Evolutionary conservation across 495 filamentous ascomycete genomes (phyloP).

Genomic region (Penicillium dipodomyicola): DNA sequence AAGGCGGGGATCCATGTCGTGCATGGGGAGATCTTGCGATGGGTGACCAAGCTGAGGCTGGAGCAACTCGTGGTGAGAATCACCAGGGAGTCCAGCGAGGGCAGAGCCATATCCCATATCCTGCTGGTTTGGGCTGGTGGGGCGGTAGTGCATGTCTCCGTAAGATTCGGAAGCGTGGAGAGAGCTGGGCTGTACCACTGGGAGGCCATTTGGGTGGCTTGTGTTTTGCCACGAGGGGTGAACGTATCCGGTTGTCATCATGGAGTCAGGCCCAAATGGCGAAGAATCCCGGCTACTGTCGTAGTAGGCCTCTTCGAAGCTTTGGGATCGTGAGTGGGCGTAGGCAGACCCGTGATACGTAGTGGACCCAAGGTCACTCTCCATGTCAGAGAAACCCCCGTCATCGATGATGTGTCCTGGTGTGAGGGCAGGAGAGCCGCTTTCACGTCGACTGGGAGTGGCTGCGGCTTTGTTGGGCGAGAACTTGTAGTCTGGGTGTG

Average conservation of each 20-base stretch:
- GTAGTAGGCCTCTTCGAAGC: slow-evolving; percentile 30
- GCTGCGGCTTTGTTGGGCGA: slow-evolving; percentile 72
- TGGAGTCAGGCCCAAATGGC: slow-evolving; percentile 31
- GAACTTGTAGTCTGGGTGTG: slow-evolving; percentile 95
- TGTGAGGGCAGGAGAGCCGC: slow-evolving; percentile 1
- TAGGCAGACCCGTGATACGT: slow-evolving; percentile 16
- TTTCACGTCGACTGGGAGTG: slow-evolving; percentile 35
- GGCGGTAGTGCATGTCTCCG: slow-evolving; percentile 32
- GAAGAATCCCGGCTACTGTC: slow-evolving; percentile 35
- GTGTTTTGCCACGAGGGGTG: slow-evolving; percentile 34
- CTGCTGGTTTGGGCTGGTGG: slow-evolving; percentile 27
- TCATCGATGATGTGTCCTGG: slow-evolving; percentile 16
- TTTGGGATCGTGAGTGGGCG: slow-evolving; percentile 25
- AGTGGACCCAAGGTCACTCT: slow-evolving; percentile 3
- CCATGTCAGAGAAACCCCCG: slow-evolving; percentile 4
- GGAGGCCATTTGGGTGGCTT: slow-evolving; percentile 62
- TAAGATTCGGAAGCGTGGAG: slow-evolving; percentile 27
- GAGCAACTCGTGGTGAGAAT: slow-evolving; percentile 52
- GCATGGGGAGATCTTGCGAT: slow-evolving; percentile 18
- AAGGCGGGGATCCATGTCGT: slow-evolving; percentile 49
- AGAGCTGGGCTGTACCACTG: slow-evolving; percentile 48
- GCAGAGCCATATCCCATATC: slow-evolving; percentile 34
- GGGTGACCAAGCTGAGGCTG: slow-evolving; percentile 33
- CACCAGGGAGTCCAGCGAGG: slow-evolving; percentile 54
- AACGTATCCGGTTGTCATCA: slow-evolving; percentile 31